Conservation (phyloP, 306 rosid species). For the Fagus crenata region DNA sequence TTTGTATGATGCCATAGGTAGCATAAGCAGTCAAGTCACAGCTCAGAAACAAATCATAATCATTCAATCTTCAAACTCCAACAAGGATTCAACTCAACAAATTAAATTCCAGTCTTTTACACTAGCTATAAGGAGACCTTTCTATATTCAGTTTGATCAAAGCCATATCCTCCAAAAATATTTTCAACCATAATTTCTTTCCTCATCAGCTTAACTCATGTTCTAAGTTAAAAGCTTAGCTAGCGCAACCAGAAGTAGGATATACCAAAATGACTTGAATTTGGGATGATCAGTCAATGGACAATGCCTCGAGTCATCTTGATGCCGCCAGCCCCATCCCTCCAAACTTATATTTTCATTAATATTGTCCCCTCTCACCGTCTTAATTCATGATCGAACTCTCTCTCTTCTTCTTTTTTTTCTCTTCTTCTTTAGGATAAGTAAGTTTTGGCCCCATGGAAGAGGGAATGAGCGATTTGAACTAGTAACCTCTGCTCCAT, state of each 20-base stretch:
- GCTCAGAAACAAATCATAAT: not conserved
- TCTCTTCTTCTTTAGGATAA: no score
- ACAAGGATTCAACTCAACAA: not conserved
- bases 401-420: no score
- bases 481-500: no score
- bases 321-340: not conserved
- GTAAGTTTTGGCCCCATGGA: no score
- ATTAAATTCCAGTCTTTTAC: not conserved
- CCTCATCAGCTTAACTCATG: not conserved
- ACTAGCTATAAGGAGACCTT: not conserved
- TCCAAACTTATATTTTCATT: not conserved
- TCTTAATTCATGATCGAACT: not conserved
- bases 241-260: no score
- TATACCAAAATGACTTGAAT: no score
- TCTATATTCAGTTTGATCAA: not conserved
- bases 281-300: no score
- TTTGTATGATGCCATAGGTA: not conserved
- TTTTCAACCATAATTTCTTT: not conserved
- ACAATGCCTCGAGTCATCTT: not conserved
- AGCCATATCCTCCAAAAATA: not conserved
- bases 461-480: no score
- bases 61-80: not conserved
- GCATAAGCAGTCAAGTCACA: not conserved
- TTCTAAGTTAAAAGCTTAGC: not conserved
- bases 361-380: not conserved